phyloP scores from a whole-genome alignment of 768 basidiomycete species.

The Russula olivacea region DNA sequence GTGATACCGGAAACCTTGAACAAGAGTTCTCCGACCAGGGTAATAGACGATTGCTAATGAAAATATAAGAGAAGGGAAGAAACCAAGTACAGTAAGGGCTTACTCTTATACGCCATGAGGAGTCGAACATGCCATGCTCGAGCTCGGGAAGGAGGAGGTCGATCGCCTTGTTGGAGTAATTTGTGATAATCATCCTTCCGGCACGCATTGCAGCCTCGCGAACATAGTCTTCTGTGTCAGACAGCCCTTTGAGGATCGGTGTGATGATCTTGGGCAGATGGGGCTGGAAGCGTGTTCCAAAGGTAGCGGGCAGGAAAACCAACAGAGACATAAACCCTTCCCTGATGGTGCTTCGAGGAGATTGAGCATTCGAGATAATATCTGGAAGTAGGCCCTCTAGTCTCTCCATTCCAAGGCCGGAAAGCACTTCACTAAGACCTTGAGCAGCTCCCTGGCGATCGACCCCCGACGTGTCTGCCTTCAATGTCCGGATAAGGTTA shows the following conservation, averaged over 20 bases:
- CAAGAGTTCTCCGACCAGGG: conserved; percentile 88
- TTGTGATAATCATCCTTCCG: conserved; percentile 96
- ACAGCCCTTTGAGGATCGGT: conserved; percentile 86
- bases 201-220: conserved; percentile 97
- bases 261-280: conserved; percentile 92
- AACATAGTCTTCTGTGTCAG: conserved; percentile 92
- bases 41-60: conserved; percentile 85
- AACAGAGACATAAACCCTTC: conserved; percentile 99
- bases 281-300: conserved; percentile 93
- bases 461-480: conserved; percentile 89
- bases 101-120: conserved; percentile 91
- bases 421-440: conserved; percentile 90
- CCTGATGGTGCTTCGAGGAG: conserved; percentile 82
- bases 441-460: conserved; percentile 98
- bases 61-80: conserved; percentile 6
- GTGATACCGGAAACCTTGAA: conserved; percentile 97
- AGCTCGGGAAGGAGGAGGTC: conserved; percentile 92
- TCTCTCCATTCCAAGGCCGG: conserved; percentile 96
- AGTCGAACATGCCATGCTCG: conserved; percentile 91
- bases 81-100: conserved; percentile 28
- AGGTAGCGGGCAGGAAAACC: conserved; percentile 92
- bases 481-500: conserved; percentile 79
- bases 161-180: conserved; percentile 87
- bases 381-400: conserved; percentile 91
- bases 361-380: conserved; percentile 86